phyloP scores from a whole-genome alignment of 176 grass and related monocot genomes.

The Aegilops tauschii region DNA sequence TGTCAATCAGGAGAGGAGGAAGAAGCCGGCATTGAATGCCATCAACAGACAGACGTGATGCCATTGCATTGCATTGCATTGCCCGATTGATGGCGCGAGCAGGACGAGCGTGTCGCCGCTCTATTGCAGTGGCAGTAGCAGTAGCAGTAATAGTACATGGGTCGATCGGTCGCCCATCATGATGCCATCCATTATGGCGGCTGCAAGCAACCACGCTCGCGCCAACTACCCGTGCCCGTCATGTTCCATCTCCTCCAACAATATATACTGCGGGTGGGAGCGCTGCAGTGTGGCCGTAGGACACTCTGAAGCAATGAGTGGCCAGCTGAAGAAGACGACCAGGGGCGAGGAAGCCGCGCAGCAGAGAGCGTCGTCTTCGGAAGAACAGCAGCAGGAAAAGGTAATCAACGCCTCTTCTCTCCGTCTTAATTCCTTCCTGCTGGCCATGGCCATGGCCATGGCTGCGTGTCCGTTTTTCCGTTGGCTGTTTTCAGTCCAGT shows the following conservation, averaged over 20 bases:
- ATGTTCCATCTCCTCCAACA: not conserved
- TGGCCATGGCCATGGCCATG: not conserved
- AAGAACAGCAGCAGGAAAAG: slow-evolving; percentile 3
- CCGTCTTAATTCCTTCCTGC: not conserved
- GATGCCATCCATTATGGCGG: not conserved
- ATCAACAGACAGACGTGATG: not conserved
- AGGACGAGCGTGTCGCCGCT: not conserved
- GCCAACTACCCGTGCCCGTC: not conserved
- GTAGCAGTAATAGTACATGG: too few species aligned
- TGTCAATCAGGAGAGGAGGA: too few species aligned
- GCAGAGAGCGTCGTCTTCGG: not conserved
- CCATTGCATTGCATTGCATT: not conserved
- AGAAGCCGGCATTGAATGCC: not conserved
- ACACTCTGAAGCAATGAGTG: not conserved
- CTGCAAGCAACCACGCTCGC: not conserved
- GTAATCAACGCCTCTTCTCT: not conserved
- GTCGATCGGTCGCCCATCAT: not conserved
- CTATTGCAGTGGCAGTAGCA: not conserved
- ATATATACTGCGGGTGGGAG: not conserved
- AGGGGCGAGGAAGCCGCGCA: not conserved
- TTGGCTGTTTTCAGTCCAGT: not conserved
- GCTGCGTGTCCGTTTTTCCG: not conserved
- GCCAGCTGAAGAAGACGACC: not conserved
- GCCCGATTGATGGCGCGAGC: not conserved
- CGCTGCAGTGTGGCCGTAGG: not conserved